Percentiles rank a stretch among this genome's conserved stretches.
Evolutionary conservation across 2,329 filamentous ascomycete species (phyloP).

Genomic region (Neocatenulostroma microsporum): DNA sequence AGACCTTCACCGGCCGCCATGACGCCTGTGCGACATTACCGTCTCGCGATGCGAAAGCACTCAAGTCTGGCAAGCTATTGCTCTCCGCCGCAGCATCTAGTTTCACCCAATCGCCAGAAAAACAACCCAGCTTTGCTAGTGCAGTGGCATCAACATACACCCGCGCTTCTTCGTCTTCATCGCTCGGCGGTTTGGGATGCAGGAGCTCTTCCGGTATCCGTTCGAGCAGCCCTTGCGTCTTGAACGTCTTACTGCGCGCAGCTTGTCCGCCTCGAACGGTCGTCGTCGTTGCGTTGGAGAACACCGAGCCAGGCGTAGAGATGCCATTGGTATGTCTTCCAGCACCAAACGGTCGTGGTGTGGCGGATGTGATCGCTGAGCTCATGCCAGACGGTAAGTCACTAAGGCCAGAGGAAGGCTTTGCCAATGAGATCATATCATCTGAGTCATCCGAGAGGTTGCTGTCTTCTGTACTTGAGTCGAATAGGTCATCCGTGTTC

Average conservation of each 20-base stretch:
- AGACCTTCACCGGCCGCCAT: conserved; percentile 83
- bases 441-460: conserved; percentile 89
- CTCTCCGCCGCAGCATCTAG: conserved; percentile 71
- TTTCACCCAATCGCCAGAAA: conserved; percentile 94
- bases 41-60: conserved; percentile 59
- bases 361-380: conserved; percentile 71
- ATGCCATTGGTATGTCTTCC: conserved; percentile 68
- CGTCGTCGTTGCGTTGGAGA: conserved; percentile 77
- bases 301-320: conserved; percentile 77
- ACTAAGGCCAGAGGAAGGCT: conserved; percentile 68
- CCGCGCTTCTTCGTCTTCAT: conserved; percentile 80
- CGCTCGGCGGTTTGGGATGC: conserved; percentile 71
- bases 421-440: conserved; percentile 83
- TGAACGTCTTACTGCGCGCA: conserved; percentile 71
- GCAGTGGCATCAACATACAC: conserved; percentile 86
- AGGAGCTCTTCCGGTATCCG: conserved; percentile 68
- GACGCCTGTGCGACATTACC: conserved; percentile 56
- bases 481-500: conserved; percentile 47
- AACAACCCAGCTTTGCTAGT: conserved; percentile 83
- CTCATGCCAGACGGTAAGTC: conserved; percentile 71
- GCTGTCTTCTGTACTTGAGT: conserved; percentile 58
- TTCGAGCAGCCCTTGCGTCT: conserved; percentile 66
- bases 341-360: conserved; percentile 65
- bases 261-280: conserved; percentile 65
- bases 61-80: conserved; percentile 60